These are phyloP conservation scores for Yamadazyma scolyti DNA, from an alignment of 805 yeast species.

Conservation along the genomic window DNA sequence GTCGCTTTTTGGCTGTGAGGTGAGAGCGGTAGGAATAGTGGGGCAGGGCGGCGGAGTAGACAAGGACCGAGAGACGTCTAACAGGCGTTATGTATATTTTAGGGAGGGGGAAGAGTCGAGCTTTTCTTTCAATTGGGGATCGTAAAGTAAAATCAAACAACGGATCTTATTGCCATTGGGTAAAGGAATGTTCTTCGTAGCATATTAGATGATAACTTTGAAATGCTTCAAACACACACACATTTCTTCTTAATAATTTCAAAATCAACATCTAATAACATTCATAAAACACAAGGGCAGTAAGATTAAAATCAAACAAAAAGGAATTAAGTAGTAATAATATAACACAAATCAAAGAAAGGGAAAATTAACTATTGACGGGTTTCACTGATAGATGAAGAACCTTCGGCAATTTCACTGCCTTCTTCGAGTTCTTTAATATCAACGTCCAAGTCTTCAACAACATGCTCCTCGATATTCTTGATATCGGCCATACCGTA, in stretches of 20 bases:
- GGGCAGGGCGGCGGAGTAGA: too few species aligned
- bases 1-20: too few species aligned
- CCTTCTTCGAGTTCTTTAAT: slow-evolving; percentile 28
- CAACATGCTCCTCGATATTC: slow-evolving; percentile 61
- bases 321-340: too few species aligned
- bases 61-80: too few species aligned
- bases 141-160: slow-evolving; percentile 2
- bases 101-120: slow-evolving; percentile 10
- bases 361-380: background rate
- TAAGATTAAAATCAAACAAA: too few species aligned
- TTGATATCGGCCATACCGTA: slow-evolving; percentile 87
- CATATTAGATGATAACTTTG: too few species aligned
- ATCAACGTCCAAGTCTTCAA: slow-evolving; percentile 50
- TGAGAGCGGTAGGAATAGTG: too few species aligned
- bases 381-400: slow-evolving; percentile 1
- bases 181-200: too few species aligned
- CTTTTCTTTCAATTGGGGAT: slow-evolving; percentile 10
- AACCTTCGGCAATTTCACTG: background rate
- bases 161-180: background rate
- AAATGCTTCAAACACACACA: slow-evolving; percentile 8
- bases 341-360: background rate
- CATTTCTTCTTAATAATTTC: too few species aligned
- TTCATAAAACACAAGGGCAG: too few species aligned
- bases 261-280: too few species aligned
- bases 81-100: slow-evolving; percentile 5